Conservation (phyloP, 1,139 yeast species). For the Sugiyamaella japonica region DNA sequence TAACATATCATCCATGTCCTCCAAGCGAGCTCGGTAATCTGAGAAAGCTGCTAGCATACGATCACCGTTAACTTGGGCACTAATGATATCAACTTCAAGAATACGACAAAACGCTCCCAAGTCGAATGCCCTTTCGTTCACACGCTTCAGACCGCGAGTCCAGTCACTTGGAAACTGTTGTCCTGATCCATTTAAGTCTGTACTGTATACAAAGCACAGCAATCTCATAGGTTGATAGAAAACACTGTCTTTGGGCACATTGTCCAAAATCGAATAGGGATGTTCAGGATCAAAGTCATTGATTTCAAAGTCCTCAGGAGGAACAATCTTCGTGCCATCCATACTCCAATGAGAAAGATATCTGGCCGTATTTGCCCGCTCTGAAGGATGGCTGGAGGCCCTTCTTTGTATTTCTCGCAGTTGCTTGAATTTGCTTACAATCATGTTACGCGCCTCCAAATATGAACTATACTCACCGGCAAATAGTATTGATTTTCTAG, state of each 20-base stretch:
- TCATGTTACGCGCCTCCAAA: constrained; percentile 7
- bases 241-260: constrained; percentile 21
- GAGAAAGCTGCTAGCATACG: constrained; percentile 14
- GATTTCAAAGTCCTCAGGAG: constrained; percentile 17
- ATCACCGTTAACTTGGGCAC: constrained; percentile 16
- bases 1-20: background rate
- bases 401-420: constrained; percentile 2
- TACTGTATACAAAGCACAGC: constrained; percentile 17
- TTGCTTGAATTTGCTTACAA: constrained; percentile 5
- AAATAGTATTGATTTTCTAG: constrained; percentile 17
- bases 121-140: constrained; percentile 17
- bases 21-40: constrained; percentile 9
- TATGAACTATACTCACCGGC: constrained; percentile 23
- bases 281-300: constrained; percentile 18
- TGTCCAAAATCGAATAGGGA: constrained; percentile 16
- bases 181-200: constrained; percentile 5
- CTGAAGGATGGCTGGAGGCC: background rate
- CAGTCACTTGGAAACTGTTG: constrained; percentile 17
- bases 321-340: background rate
- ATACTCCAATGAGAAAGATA: background rate
- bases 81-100: constrained; percentile 21
- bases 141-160: constrained; percentile 19
- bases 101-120: constrained; percentile 12
- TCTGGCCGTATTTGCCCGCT: background rate
- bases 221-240: constrained; percentile 18